Evolutionary conservation across 257 asterid species (phyloP), one percentile per base, ranked within the genome.

Genomic region (Solanum gracilifrons): DNA sequence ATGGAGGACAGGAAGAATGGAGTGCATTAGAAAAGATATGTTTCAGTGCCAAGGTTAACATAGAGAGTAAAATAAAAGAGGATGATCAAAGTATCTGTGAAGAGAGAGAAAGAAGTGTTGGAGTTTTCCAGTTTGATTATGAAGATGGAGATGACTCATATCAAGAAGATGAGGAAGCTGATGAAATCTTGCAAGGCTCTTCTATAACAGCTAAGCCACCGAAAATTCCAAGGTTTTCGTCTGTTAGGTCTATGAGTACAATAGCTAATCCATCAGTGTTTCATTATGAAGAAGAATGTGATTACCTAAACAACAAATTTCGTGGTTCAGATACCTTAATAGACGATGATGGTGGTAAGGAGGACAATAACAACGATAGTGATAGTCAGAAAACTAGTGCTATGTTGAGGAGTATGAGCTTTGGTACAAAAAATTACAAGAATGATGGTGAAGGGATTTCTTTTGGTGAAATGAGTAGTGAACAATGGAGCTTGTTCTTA

Each of bases 381-480:
- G 90, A 87, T 37, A 73, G 89, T 84, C 75, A 64, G 11, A 93
- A 90, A 85, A 86, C 87, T 3, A 58, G 91, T 39, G 89, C 89
- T 71, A 60, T 96, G 90, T 90, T 91, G 95, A 94, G 93, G 94
- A 94, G 99, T 85, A 29, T 90, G 92, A 95, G 99, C 89, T 95
- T 92, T 88, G 88, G 93, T 5, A 91, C 87, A 13, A 94, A 92
- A 32, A 92, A 89, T 43, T 92, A 91, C 89, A 88, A 92, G 58
- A 89, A 83, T 15, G 98, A 94, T 7, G 90, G 90, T 82, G 95
- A 87, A 85, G 95, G 91, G 79, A 93, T 97, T 83, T 90, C 92
- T 60, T 92, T 95, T 6, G 97, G 94, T 69, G 95, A 97, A 76
- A 91, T 97, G 98, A 91, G 92, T 31, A 91, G 88, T 18, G 93